Percentiles rank a stretch among this genome's conserved stretches.
Conservation (phyloP, 495 filamentous ascomycete species). For the Podospora fimiseda region DNA sequence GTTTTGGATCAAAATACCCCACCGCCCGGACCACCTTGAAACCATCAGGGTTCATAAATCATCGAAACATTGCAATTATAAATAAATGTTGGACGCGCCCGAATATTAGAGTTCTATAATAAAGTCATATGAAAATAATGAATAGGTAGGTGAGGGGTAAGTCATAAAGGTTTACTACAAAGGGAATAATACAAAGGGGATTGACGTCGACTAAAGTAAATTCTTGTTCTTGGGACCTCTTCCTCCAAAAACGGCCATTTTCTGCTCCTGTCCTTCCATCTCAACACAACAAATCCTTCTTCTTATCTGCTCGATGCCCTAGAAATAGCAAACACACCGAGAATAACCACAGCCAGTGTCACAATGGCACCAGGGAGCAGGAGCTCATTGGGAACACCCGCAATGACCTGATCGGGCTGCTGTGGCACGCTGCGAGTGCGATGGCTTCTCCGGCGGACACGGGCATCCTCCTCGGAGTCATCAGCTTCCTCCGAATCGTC, state of each 20-base stretch:
- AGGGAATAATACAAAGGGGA: conserved; percentile 14
- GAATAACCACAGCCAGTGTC: conserved; percentile 89
- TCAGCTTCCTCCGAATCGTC: conserved; percentile 54
- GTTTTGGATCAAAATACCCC: background rate
- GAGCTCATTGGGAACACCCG: conserved; percentile 90
- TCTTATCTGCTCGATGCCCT: conserved; percentile 61
- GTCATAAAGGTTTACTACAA: conserved; percentile 14
- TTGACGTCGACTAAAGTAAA: background rate
- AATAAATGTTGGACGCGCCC: background rate
- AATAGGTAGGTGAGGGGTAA: conserved; percentile 4
- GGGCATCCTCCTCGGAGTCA: conserved; percentile 55
- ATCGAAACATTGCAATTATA: too few relatives aligned
- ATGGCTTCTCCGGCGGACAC: conserved; percentile 36
- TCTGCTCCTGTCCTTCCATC: too few relatives aligned
- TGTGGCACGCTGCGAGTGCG: conserved; percentile 31
- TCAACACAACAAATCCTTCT: background rate
- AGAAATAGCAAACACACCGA: conserved; percentile 86
- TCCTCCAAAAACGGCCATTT: background rate
- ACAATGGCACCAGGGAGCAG: conserved; percentile 90
- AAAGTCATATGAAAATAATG: background rate
- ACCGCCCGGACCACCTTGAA: background rate
- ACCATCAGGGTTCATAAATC: too few relatives aligned
- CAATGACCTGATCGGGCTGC: conserved; percentile 70
- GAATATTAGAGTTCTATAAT: conserved; percentile 11
- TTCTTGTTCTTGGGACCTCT: background rate